Evolutionary conservation across 2,329 filamentous ascomycete genomes (phyloP), one percentile per base, ranked within the genome.

Genomic region (Fusarium robinianum): DNA sequence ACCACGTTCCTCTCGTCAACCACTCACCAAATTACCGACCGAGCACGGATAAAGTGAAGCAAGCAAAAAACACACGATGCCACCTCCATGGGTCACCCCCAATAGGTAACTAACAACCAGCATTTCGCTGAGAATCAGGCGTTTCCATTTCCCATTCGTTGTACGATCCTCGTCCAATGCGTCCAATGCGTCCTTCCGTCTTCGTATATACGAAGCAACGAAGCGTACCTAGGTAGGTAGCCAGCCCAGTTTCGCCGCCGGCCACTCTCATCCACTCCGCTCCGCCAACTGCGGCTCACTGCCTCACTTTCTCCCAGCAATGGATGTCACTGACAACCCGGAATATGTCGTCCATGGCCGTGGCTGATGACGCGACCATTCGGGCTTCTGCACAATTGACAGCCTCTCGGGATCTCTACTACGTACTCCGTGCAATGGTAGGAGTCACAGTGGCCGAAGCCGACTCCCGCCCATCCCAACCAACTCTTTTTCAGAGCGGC

Each of bases 351-450:
- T n/a, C n/a, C n/a, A n/a, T 44, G 41, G 26, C 25, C 33, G 32
- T 19, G 31, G 41, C 21, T 18, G 35, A 45, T 45, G 41, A 34
- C 35, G 35, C 41, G 51, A 55, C 51, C 42, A 42, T n/a, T n/a
- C n/a, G n/a, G n/a, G n/a, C n/a, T n/a, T n/a, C n/a, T n/a, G n/a
- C n/a, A n/a, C n/a, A n/a, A n/a, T n/a, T n/a, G n/a, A n/a, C n/a
- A n/a, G n/a, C n/a, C n/a, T n/a, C n/a, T n/a, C n/a, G n/a, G 48
- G 52, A 35, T 55, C 39, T 48, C 24, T 38, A n/a, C n/a, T n/a
- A n/a, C n/a, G n/a, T n/a, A n/a, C n/a, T n/a, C n/a, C n/a, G n/a
- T n/a, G n/a, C n/a, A n/a, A n/a, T n/a, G n/a, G n/a, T n/a, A n/a
- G n/a, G n/a, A n/a, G n/a, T n/a, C n/a, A n/a, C n/a, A n/a, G n/a